Conservation (phyloP, 108 stramenopile species). For the Pseudonitzschia pungens region DNA sequence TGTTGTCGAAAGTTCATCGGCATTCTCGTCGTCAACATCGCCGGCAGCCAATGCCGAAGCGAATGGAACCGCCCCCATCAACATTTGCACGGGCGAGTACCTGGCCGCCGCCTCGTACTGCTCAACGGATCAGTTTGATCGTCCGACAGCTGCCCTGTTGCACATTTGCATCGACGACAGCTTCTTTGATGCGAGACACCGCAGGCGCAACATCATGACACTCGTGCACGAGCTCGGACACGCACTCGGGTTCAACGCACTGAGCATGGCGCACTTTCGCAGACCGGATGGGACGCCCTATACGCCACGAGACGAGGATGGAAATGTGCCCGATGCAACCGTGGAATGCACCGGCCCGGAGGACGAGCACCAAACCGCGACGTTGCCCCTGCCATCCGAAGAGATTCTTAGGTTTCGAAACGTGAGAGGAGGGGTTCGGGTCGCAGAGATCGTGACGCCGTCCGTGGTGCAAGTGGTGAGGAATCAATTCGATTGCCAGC, state of each 20-base stretch:
- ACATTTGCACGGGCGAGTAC: conserved; percentile 55
- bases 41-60: neutral
- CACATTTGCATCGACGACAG: conserved; percentile 73
- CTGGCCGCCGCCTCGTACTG: conserved; percentile 78
- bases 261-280: conserved; percentile 79
- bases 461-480: conserved; percentile 71
- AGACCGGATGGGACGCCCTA: conserved; percentile 68
- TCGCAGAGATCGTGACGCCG: conserved; percentile 76
- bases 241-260: conserved; percentile 74
- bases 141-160: conserved; percentile 73
- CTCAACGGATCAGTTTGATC: conserved; percentile 82
- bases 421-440: conserved; percentile 76
- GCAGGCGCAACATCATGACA: conserved; percentile 57
- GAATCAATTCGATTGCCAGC: conserved; percentile 83
- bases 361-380: conserved; percentile 32
- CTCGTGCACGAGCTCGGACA: conserved; percentile 84
- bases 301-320: conserved; percentile 57
- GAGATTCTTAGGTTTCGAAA: conserved; percentile 62
- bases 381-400: conserved; percentile 62
- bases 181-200: conserved; percentile 47
- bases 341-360: conserved; percentile 63
- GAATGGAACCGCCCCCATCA: conserved; percentile 6
- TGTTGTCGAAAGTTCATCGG: neutral
- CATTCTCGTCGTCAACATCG: neutral
- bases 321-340: conserved; percentile 37